Percentiles rank a stretch among this genome's conserved stretches.
These are phyloP conservation scores for Suillus subaureus DNA, from an alignment of 768 basidiomycete species.

Conservation along the genomic window DNA sequence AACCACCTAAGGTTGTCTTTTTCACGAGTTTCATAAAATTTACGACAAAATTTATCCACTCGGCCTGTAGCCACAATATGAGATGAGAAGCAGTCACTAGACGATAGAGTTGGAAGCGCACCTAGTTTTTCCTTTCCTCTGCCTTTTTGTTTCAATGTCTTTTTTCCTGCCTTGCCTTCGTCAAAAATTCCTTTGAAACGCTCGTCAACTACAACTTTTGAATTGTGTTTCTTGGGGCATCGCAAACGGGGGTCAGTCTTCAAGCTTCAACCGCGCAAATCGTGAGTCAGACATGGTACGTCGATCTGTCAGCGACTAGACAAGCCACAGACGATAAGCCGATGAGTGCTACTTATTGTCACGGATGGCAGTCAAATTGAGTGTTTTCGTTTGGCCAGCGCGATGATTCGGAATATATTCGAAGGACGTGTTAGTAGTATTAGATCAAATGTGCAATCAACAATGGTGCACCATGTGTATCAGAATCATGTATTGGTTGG, in stretches of 20 bases:
- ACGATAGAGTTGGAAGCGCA: constrained; percentile 15
- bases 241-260: constrained; percentile 94
- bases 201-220: constrained; percentile 88
- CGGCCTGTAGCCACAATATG: constrained; percentile 39
- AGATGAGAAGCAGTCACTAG: constrained; percentile 5
- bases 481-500: constrained; percentile 11
- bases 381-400: constrained; percentile 4
- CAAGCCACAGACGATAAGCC: background rate
- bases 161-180: constrained; percentile 36
- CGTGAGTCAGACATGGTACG: constrained; percentile 73
- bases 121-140: constrained; percentile 20
- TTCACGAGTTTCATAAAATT: constrained; percentile 66
- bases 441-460: no score
- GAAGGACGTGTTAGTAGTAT: background rate
- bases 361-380: background rate
- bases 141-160: constrained; percentile 37
- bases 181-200: constrained; percentile 77
- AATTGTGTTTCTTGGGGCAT: constrained; percentile 72
- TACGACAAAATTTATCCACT: constrained; percentile 91
- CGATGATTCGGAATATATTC: constrained; percentile 19
- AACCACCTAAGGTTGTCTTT: constrained; percentile 77
- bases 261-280: constrained; percentile 81
- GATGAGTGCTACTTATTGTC: background rate
- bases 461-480: no score
- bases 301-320: background rate